Evolutionary conservation across 805 yeast genomes (phyloP).

Genomic region (Candida jianshihensis): DNA sequence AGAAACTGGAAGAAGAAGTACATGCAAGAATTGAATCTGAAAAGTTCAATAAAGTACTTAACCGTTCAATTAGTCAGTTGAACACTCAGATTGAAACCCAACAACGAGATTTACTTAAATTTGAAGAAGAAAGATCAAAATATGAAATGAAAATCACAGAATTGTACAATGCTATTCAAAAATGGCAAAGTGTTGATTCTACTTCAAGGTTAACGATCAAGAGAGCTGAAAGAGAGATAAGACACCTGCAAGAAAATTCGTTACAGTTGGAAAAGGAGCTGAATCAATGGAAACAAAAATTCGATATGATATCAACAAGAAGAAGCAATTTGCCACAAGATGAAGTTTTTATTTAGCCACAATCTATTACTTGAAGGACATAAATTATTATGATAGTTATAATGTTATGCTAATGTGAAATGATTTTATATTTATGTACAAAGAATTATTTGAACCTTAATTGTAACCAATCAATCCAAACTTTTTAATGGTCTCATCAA

Average conservation of each 20-base stretch:
- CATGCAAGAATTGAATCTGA: slow-evolving; percentile 44
- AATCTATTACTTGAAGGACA: too few relatives aligned
- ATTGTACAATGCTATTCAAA: slow-evolving; percentile 36
- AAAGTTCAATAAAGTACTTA: slow-evolving; percentile 42
- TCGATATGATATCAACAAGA: slow-evolving; percentile 20
- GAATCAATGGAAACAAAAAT: slow-evolving; percentile 44
- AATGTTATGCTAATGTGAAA: background rate
- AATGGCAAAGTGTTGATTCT: slow-evolving; percentile 37
- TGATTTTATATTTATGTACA: background rate
- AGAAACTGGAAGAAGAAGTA: slow-evolving; percentile 39
- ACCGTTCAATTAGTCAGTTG: slow-evolving; percentile 48
- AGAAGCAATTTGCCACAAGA: slow-evolving; percentile 13
- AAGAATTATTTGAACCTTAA: slow-evolving; percentile 44
- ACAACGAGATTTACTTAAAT: slow-evolving; percentile 39
- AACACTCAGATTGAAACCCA: slow-evolving; percentile 47
- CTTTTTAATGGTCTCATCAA: slow-evolving; percentile 51
- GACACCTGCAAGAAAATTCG: slow-evolving; percentile 46
- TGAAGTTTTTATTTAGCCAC: slow-evolving; percentile 21
- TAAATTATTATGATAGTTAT: too few relatives aligned
- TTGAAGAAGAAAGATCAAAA: slow-evolving; percentile 52
- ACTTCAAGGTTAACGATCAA: slow-evolving; percentile 36
- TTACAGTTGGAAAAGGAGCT: slow-evolving; percentile 50
- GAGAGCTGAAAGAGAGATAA: slow-evolving; percentile 49
- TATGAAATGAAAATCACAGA: slow-evolving; percentile 44
- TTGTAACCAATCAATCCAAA: slow-evolving; percentile 47